Percentiles rank a stretch among this genome's conserved stretches.
Evolutionary conservation across 2,329 filamentous ascomycete genomes (phyloP).

Genomic region (Malbranchea zuffiana): DNA sequence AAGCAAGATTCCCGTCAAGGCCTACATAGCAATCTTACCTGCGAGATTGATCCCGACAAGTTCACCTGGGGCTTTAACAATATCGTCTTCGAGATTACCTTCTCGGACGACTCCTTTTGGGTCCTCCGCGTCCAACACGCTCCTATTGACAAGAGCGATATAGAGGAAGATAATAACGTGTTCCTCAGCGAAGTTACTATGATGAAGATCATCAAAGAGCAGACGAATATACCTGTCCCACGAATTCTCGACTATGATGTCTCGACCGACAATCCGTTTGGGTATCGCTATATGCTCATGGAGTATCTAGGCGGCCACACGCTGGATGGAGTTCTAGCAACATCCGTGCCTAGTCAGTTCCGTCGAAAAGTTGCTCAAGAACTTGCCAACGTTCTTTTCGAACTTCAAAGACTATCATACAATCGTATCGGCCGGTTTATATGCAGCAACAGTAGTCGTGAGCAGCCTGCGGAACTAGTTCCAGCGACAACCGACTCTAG

Average conservation of each 20-base stretch:
- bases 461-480: not conserved
- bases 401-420: constrained; percentile 8
- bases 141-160: no score
- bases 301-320: constrained; percentile 5
- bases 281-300: constrained; percentile 9
- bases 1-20: not conserved
- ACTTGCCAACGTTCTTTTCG: constrained; percentile 8
- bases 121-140: constrained; percentile 8
- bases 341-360: not conserved
- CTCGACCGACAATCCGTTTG: constrained; percentile 6
- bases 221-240: constrained; percentile 6
- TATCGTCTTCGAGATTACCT: constrained; percentile 8
- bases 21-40: constrained; percentile 1
- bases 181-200: constrained; percentile 7
- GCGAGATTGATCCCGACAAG: constrained; percentile 1
- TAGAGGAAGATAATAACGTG: not conserved
- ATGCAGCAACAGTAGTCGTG: not conserved
- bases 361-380: constrained; percentile 7
- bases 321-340: not conserved
- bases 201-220: constrained; percentile 3
- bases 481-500: not conserved
- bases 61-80: constrained; percentile 11
- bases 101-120: constrained; percentile 10
- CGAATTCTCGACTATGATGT: constrained; percentile 7
- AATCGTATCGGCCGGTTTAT: constrained; percentile 6